Evolutionary conservation across 2,329 filamentous ascomycete genomes (phyloP).

Genomic region (Aspergillus sp.): DNA sequence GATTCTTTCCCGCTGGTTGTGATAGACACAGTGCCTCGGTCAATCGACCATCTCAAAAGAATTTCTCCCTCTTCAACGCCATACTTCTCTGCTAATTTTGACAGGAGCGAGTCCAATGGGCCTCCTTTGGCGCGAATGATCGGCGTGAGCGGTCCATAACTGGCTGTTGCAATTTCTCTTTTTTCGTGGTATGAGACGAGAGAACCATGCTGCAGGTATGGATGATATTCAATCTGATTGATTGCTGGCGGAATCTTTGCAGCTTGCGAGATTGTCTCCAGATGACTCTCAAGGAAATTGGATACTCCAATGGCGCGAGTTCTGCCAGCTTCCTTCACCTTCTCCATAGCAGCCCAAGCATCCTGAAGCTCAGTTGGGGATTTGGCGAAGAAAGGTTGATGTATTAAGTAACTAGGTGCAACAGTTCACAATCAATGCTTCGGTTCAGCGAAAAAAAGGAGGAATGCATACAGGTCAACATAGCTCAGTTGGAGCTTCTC

Average conservation of each 20-base stretch:
- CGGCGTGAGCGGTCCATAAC: slow-evolving; percentile 48
- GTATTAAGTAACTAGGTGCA: slow-evolving; percentile 57
- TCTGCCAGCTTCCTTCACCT: slow-evolving; percentile 56
- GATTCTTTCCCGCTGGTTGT: slow-evolving; percentile 63
- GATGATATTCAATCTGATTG: slow-evolving; percentile 41
- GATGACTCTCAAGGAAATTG: slow-evolving; percentile 57
- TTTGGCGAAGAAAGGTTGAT: slow-evolving; percentile 59
- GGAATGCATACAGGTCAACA: slow-evolving; percentile 57
- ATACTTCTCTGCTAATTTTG: slow-evolving; percentile 59
- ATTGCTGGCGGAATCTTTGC: slow-evolving; percentile 42
- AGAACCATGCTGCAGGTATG: slow-evolving; percentile 48
- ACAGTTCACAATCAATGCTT: background rate
- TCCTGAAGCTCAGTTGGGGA: slow-evolving; percentile 55
- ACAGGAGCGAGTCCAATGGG: slow-evolving; percentile 55
- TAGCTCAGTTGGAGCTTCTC: slow-evolving; percentile 62
- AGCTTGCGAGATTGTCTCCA: slow-evolving; percentile 52
- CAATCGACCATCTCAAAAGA: slow-evolving; percentile 59
- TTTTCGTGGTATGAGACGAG: slow-evolving; percentile 42
- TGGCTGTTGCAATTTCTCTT: slow-evolving; percentile 42
- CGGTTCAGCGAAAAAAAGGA: background rate
- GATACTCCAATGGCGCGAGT: slow-evolving; percentile 63
- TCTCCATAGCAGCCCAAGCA: slow-evolving; percentile 62
- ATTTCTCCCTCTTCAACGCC: slow-evolving; percentile 59
- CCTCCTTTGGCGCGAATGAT: slow-evolving; percentile 56
- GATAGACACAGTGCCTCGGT: slow-evolving; percentile 59